Evolutionary conservation across 495 filamentous ascomycete genomes (phyloP).

Genomic region (Penicillium flavigenum): DNA sequence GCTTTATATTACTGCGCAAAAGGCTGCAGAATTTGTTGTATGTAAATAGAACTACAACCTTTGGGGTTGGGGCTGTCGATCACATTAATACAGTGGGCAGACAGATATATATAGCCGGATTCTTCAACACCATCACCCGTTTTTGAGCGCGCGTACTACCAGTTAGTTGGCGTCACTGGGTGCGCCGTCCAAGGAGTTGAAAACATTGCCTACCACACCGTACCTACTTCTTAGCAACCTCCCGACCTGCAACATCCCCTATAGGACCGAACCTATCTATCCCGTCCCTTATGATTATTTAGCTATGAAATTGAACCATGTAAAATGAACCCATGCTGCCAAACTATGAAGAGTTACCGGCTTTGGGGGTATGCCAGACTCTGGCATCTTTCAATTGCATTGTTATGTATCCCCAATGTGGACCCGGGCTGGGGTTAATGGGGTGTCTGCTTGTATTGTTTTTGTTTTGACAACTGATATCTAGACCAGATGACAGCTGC

Average conservation of each 20-base stretch:
- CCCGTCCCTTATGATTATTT: neutral
- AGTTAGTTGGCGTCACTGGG: neutral
- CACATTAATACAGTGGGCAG: neutral
- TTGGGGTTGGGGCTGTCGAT: neutral
- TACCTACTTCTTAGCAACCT: neutral
- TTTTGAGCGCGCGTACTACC: neutral
- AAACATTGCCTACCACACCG: neutral
- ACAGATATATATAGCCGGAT: neutral
- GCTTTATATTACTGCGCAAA: too few species aligned
- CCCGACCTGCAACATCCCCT: neutral
- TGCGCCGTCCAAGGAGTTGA: neutral
- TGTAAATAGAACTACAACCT: too few species aligned
- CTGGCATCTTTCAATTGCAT: neutral
- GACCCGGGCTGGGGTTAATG: neutral
- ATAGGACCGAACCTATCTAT: neutral
- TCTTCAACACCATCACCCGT: neutral
- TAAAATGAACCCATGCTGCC: neutral
- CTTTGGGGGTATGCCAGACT: neutral
- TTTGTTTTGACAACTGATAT: conserved; percentile 8
- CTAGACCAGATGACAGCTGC: conserved; percentile 43
- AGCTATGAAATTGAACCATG: neutral
- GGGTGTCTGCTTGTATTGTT: neutral
- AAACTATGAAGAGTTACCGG: neutral
- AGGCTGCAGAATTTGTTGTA: too few species aligned
- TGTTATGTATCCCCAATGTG: neutral